phyloP scores from a whole-genome alignment of 1,139 yeast species.

The Yarrowia galli region DNA sequence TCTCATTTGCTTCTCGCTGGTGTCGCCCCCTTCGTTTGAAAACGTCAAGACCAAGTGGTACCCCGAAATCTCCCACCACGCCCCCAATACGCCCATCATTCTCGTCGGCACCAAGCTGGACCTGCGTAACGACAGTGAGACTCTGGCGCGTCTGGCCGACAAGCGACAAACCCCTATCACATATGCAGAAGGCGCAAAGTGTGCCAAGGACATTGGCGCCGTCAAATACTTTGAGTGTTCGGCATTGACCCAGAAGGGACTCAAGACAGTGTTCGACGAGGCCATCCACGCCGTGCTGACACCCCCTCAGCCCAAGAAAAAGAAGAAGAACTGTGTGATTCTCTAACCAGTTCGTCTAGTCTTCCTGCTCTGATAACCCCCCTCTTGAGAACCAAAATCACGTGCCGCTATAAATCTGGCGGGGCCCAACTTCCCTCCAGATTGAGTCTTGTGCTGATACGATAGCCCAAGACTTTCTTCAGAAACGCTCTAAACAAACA shows the following conservation, averaged over 20 bases:
- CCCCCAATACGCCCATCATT: conserved; percentile 78
- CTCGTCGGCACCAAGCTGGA: conserved; percentile 89
- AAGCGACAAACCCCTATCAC: conserved; percentile 69
- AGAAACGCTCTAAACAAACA: conserved; percentile 21
- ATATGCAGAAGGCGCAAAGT: conserved; percentile 65
- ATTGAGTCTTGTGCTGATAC: neutral
- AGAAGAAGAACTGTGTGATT: conserved; percentile 68
- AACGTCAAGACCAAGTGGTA: conserved; percentile 78
- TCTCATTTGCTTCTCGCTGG: conserved; percentile 84
- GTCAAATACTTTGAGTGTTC: conserved; percentile 83
- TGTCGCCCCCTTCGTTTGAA: conserved; percentile 80
- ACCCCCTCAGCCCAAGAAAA: conserved; percentile 51
- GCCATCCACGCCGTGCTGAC: conserved; percentile 75
- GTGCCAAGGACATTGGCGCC: conserved; percentile 77
- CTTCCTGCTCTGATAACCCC: no score
- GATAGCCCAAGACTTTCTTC: neutral
- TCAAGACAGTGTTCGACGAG: conserved; percentile 71
- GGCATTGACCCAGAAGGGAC: conserved; percentile 87
- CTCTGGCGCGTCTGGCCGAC: conserved; percentile 72
- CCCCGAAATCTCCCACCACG: conserved; percentile 87
- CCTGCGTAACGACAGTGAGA: conserved; percentile 80
- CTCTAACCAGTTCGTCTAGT: conserved; percentile 54
- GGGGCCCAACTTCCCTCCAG: conserved; percentile 16
- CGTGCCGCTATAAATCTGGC: neutral
- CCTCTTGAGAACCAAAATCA: neutral